A percentile compares a stretch with the other conserved stretches of the same genome.
Conservation (phyloP, 345 rosid species). For the Gossypium thurberi region DNA sequence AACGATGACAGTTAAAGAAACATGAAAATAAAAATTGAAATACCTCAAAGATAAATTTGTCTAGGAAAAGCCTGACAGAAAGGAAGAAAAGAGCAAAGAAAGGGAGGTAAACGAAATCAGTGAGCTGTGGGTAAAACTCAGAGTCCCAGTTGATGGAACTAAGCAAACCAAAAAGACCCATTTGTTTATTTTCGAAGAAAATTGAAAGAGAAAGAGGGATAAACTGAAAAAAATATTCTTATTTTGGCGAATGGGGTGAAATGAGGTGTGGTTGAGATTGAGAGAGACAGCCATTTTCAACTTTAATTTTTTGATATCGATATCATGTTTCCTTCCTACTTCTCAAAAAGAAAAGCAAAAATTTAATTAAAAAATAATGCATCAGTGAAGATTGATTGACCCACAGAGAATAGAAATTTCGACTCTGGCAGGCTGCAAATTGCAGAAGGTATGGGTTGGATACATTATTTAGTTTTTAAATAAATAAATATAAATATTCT, state of each 20-base stretch:
- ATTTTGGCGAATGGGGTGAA: background rate
- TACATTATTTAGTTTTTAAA: too few species aligned
- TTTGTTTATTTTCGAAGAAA: background rate
- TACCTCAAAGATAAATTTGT: conserved; percentile 9
- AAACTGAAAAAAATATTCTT: background rate
- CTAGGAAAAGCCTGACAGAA: background rate
- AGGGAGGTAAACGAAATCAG: conserved; percentile 1
- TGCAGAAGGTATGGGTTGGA: too few species aligned
- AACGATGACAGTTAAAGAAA: background rate
- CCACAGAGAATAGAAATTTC: too few species aligned
- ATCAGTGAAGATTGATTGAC: too few species aligned
- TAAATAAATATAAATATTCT: too few species aligned
- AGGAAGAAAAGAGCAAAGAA: conserved; percentile 7
- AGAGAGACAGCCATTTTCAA: background rate
- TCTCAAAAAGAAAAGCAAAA: too few species aligned
- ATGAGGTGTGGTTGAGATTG: background rate
- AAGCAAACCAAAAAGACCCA: background rate
- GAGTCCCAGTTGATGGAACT: background rate
- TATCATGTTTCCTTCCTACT: too few species aligned
- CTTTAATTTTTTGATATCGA: background rate
- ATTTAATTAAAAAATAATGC: too few species aligned
- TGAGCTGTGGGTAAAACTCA: conserved; percentile 1
- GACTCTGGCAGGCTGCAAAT: too few species aligned
- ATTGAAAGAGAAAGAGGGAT: background rate
- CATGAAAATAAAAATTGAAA: background rate